Conservation (phyloP, 2,329 filamentous ascomycete species). For the Geosmithia flava region DNA sequence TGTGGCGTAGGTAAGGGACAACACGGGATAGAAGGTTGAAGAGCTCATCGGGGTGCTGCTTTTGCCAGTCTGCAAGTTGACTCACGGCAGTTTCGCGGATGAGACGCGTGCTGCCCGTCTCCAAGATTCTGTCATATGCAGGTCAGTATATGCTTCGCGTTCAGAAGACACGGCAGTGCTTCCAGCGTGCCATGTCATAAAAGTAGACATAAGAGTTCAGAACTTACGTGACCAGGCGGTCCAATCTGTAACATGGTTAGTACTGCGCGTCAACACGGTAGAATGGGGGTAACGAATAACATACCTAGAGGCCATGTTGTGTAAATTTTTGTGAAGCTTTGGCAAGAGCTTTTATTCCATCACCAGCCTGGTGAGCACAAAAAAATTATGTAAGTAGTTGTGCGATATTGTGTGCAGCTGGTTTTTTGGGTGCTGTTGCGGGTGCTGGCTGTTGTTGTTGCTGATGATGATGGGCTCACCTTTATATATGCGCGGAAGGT, state of each 20-base stretch:
- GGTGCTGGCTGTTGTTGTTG: too few relatives aligned
- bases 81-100: slow-evolving; percentile 96
- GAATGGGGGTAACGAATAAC: slow-evolving; percentile 4
- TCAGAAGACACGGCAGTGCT: background rate
- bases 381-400: background rate
- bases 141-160: background rate
- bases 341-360: background rate
- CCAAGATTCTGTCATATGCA: slow-evolving; percentile 56
- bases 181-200: background rate
- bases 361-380: background rate
- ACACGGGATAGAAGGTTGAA: slow-evolving; percentile 91
- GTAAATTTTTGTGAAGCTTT: slow-evolving; percentile 6
- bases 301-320: slow-evolving; percentile 46
- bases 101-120: slow-evolving; percentile 91
- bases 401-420: background rate
- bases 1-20: slow-evolving; percentile 88
- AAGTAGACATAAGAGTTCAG: background rate
- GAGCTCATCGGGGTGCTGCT: slow-evolving; percentile 91
- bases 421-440: too few relatives aligned
- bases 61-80: slow-evolving; percentile 95
- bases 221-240: slow-evolving; percentile 78
- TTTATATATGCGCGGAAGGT: too few relatives aligned
- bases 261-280: background rate
- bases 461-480: too few relatives aligned
- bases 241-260: slow-evolving; percentile 42